Percentiles rank a stretch among this genome's conserved stretches.
Conservation (phyloP, 2,329 filamentous ascomycete genomes). For the Pseudogymnoascus sp. region DNA sequence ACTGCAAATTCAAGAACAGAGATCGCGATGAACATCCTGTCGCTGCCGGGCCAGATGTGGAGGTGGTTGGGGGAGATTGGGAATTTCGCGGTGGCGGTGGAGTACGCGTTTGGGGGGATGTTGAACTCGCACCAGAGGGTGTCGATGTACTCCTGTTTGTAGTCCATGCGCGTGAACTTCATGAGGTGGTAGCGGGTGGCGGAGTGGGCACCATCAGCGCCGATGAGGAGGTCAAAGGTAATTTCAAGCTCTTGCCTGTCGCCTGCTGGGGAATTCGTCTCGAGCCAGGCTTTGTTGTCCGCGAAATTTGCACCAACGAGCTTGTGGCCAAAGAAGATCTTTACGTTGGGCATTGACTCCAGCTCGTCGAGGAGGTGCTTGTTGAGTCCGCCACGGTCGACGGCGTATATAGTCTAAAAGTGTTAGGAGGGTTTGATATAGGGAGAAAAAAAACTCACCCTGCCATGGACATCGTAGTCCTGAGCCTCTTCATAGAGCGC, state of each 20-base stretch:
- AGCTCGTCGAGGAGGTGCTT: constrained; percentile 75
- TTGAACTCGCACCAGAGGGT: constrained; percentile 96
- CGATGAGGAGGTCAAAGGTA: constrained; percentile 85
- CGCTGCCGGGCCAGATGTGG: constrained; percentile 91
- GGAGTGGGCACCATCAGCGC: constrained; percentile 91
- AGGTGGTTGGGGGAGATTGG: constrained; percentile 84
- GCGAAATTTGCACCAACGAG: constrained; percentile 83
- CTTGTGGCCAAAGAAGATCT: constrained; percentile 88
- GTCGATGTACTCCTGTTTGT: constrained; percentile 90
- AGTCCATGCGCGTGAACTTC: constrained; percentile 88
- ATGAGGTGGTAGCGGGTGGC: constrained; percentile 87
- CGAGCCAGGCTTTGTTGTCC: constrained; percentile 78
- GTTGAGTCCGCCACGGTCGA: constrained; percentile 79
- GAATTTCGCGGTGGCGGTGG: constrained; percentile 44
- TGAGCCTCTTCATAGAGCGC: constrained; percentile 71
- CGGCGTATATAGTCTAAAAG: constrained; percentile 68
- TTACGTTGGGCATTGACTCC: constrained; percentile 79
- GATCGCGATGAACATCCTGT: constrained; percentile 98
- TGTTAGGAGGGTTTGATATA: background rate
- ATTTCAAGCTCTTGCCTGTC: constrained; percentile 63
- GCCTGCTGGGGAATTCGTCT: constrained; percentile 37
- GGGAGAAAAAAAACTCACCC: constrained; percentile 46
- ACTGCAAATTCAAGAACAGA: no score
- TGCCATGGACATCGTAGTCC: constrained; percentile 80
- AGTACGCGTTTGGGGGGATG: constrained; percentile 48